phyloP scores from a whole-genome alignment of 2,329 filamentous ascomycete genomes.

The Dryadomyces quercivorus region DNA sequence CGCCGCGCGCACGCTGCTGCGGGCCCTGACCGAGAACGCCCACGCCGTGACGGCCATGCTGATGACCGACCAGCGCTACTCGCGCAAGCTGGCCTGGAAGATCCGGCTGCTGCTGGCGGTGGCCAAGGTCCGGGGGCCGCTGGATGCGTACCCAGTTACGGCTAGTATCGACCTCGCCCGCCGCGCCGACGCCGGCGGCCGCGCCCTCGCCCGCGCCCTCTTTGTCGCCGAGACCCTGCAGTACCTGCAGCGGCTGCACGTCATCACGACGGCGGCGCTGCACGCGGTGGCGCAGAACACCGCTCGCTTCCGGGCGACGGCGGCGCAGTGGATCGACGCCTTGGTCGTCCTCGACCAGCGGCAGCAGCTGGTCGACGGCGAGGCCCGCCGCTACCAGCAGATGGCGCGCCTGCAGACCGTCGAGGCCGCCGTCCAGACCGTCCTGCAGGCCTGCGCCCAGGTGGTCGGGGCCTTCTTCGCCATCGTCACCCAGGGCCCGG shows the following conservation, averaged over 20 bases:
- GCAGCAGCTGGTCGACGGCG: background rate
- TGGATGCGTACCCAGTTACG: background rate
- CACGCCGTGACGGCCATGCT: conserved; percentile 11
- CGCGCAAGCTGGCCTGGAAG: conserved; percentile 6
- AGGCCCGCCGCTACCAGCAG: conserved; percentile 6
- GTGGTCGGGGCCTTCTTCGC: conserved; percentile 8
- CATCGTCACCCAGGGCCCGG: background rate
- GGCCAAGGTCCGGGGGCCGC: background rate
- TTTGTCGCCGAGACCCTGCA: conserved; percentile 7
- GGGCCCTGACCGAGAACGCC: conserved; percentile 18
- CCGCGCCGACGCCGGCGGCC: background rate
- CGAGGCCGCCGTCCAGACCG: conserved; percentile 2
- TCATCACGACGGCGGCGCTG: background rate
- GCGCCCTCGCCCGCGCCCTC: conserved; percentile 1
- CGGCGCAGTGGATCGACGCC: background rate
- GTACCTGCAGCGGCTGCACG: conserved; percentile 6
- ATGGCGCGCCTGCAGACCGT: conserved; percentile 9
- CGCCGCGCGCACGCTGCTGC: conserved; percentile 22
- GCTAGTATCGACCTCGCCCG: too few species aligned
- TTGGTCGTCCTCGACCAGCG: background rate
- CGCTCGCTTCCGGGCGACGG: background rate
- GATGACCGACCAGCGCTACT: conserved; percentile 2
- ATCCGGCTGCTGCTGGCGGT: conserved; percentile 10
- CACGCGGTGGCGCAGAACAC: background rate
- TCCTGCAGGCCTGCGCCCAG: background rate